Evolutionary conservation across 2,329 filamentous ascomycete genomes (phyloP).

Genomic region (Verticillium nonalfalfae): DNA sequence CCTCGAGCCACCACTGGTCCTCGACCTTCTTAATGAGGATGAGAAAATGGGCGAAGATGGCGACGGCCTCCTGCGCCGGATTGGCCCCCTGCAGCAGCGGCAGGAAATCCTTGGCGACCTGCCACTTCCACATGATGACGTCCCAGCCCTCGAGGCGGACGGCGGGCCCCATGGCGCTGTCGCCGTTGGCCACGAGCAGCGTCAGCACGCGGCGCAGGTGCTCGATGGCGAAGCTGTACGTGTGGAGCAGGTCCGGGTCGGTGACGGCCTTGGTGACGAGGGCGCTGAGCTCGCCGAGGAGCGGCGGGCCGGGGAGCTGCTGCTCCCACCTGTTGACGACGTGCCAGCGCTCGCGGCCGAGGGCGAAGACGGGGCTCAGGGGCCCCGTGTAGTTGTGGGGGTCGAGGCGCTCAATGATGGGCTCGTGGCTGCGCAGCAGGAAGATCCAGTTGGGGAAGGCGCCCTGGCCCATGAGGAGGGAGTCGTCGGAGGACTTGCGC

Average conservation of each 20-base stretch:
- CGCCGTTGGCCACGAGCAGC: conserved; percentile 1
- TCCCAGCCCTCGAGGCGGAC: conserved; percentile 26
- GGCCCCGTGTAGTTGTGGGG: conserved; percentile 10
- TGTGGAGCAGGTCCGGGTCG: conserved; percentile 11
- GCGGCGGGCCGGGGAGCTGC: conserved; percentile 2
- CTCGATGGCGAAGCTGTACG: conserved; percentile 14
- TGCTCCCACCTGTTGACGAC: conserved; percentile 7
- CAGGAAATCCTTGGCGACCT: conserved; percentile 26
- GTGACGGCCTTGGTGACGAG: conserved; percentile 12
- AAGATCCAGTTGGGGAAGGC: conserved; percentile 23
- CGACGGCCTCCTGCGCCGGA: conserved; percentile 21
- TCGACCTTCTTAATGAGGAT: conserved; percentile 22
- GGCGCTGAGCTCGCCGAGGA: conserved; percentile 14
- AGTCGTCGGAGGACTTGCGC: conserved; percentile 18
- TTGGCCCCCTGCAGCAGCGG: conserved; percentile 20
- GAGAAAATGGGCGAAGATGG: conserved; percentile 27
- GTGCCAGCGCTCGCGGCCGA: conserved; percentile 15
- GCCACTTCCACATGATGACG: conserved; percentile 32
- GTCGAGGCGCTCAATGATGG: conserved; percentile 16
- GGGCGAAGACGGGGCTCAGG: conserved; percentile 14
- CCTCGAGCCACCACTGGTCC: conserved; percentile 29
- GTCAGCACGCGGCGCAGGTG: conserved; percentile 13
- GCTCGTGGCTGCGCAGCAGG: conserved; percentile 19
- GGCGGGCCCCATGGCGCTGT: not conserved
- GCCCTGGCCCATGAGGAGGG: conserved; percentile 19